Conservation (phyloP, 495 filamentous ascomycete species). For the Xylaria grammica region DNA sequence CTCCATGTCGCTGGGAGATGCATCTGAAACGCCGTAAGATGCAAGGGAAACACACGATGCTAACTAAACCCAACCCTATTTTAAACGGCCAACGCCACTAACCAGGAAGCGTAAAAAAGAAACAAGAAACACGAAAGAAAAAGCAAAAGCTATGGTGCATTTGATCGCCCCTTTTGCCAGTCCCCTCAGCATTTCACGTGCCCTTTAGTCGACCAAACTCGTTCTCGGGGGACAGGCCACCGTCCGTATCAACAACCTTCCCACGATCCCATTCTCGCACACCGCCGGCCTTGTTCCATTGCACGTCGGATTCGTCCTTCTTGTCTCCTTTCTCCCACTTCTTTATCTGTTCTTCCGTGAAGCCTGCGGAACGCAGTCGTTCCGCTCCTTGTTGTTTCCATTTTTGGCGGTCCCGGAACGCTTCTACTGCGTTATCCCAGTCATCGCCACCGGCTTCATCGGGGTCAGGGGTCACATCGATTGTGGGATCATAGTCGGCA, state of each 20-base stretch:
- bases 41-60: background rate
- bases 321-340: conserved; percentile 77
- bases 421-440: conserved; percentile 86
- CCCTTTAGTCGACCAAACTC: conserved; percentile 41
- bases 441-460: conserved; percentile 59
- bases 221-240: conserved; percentile 18
- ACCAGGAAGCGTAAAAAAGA: background rate
- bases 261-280: conserved; percentile 91
- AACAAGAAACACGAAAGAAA: background rate
- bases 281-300: conserved; percentile 79
- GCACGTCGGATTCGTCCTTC: conserved; percentile 70
- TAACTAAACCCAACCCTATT: background rate
- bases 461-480: conserved; percentile 68
- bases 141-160: background rate
- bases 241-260: conserved; percentile 65
- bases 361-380: conserved; percentile 76
- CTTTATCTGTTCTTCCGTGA: conserved; percentile 75
- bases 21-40: background rate
- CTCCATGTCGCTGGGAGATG: background rate
- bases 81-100: background rate
- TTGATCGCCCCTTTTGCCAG: background rate
- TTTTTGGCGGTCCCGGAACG: conserved; percentile 76
- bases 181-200: conserved; percentile 7
- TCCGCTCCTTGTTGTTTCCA: conserved; percentile 84
- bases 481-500: conserved; percentile 73